A percentile compares a stretch with the other conserved stretches of the same genome.
These are phyloP conservation scores for Halophytophthora polymorphica DNA, from an alignment of 352 stramenopile genomes.

Conservation along the genomic window DNA sequence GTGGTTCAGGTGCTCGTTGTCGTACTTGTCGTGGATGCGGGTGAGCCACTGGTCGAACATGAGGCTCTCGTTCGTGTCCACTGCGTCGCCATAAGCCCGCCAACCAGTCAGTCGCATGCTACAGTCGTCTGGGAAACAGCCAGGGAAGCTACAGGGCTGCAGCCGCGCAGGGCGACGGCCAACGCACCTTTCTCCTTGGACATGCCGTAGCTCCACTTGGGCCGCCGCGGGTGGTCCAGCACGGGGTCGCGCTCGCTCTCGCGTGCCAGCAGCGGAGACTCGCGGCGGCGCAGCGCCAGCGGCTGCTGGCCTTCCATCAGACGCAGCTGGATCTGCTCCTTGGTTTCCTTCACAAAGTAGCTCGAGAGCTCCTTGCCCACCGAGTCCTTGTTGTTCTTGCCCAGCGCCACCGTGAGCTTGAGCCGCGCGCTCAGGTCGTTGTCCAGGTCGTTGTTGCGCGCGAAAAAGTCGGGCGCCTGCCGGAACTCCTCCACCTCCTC, in stretches of 20 bases:
- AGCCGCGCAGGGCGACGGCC: too few species aligned
- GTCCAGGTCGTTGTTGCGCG: constrained; percentile 61
- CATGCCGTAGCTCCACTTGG: constrained; percentile 76
- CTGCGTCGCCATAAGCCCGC: too few species aligned
- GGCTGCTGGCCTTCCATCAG: constrained; percentile 81
- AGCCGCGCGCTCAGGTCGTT: constrained; percentile 62
- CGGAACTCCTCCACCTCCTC: constrained; percentile 40
- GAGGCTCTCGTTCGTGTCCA: constrained; percentile 77
- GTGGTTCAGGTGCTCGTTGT: constrained; percentile 78
- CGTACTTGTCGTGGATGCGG: constrained; percentile 84
- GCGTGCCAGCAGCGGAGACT: constrained; percentile 52
- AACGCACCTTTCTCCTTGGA: constrained; percentile 76
- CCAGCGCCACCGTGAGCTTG: constrained; percentile 78
- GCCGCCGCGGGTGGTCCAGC: constrained; percentile 70
- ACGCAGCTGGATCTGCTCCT: constrained; percentile 83
- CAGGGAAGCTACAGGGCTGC: too few species aligned
- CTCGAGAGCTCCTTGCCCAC: constrained; percentile 82
- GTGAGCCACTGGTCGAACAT: constrained; percentile 87
- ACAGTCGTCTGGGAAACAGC: too few species aligned
- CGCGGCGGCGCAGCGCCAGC: constrained; percentile 49
- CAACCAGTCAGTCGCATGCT: too few species aligned
- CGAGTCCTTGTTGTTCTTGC: constrained; percentile 79
- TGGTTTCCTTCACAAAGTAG: constrained; percentile 86
- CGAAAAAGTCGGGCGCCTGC: constrained; percentile 59
- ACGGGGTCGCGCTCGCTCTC: constrained; percentile 61